These are phyloP conservation scores for Pichia sp. DNA, from an alignment of 1,139 yeast species.

Conservation along the genomic window DNA sequence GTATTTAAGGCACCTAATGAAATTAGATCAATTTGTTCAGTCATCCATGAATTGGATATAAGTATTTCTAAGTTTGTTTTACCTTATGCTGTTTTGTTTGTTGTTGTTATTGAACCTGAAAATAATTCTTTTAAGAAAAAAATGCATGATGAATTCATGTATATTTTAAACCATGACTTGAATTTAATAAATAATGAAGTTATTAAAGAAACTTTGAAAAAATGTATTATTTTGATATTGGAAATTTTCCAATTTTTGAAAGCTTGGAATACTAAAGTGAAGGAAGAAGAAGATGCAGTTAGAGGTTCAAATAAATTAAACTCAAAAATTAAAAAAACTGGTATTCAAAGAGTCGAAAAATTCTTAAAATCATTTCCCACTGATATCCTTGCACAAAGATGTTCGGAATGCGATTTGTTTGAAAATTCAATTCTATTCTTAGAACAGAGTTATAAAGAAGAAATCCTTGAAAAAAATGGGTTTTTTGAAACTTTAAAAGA, in stretches of 20 bases:
- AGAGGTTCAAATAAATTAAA: slow-evolving; percentile 4
- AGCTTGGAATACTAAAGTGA: slow-evolving; percentile 54
- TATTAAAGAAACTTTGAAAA: slow-evolving; percentile 48
- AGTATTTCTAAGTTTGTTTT: slow-evolving; percentile 65
- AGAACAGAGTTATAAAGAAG: slow-evolving; percentile 63
- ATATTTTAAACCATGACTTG: slow-evolving; percentile 47
- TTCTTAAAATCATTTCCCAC: slow-evolving; percentile 57
- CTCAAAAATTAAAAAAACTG: slow-evolving; percentile 7
- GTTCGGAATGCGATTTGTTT: slow-evolving; percentile 78
- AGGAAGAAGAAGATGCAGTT: slow-evolving; percentile 28
- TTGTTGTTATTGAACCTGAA: slow-evolving; percentile 57
- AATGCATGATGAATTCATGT: slow-evolving; percentile 51
- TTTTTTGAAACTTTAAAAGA: slow-evolving; percentile 55
- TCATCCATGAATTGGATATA: slow-evolving; percentile 37
- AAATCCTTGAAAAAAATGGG: slow-evolving; percentile 35
- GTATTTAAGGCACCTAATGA: slow-evolving; percentile 2
- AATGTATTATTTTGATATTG: slow-evolving; percentile 68
- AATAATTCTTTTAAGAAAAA: slow-evolving; percentile 39
- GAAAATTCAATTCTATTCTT: slow-evolving; percentile 86
- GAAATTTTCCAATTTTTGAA: slow-evolving; percentile 76
- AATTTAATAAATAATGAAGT: slow-evolving; percentile 44
- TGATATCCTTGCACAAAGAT: slow-evolving; percentile 64
- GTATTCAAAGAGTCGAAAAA: slow-evolving; percentile 32
- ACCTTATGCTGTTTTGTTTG: slow-evolving; percentile 56
- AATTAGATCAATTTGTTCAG: slow-evolving; percentile 6